phyloP scores from a whole-genome alignment of 2,329 filamentous ascomycete genomes.

The Intubia oerlemansii region DNA sequence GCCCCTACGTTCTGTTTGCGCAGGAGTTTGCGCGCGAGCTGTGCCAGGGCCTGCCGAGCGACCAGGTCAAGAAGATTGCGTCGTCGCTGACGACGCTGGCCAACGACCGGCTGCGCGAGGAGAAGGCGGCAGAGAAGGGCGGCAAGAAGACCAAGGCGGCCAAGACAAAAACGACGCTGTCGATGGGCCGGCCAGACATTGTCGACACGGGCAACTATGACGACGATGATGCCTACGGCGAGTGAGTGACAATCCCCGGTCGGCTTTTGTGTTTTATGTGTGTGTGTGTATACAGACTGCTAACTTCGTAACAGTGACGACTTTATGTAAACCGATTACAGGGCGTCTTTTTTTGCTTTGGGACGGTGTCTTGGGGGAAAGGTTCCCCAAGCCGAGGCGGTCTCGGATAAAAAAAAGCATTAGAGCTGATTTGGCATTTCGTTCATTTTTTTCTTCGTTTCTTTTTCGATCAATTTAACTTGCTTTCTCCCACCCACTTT shows the following conservation, averaged over 20 bases:
- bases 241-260: slow-evolving; percentile 42
- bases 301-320: slow-evolving; percentile 29
- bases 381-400: too few species aligned
- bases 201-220: slow-evolving; percentile 57
- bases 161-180: slow-evolving; percentile 79
- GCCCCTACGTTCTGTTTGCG: slow-evolving; percentile 75
- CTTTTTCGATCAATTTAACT: too few species aligned
- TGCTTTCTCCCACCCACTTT: too few species aligned
- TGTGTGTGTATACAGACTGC: not conserved
- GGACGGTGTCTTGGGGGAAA: too few species aligned
- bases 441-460: too few species aligned
- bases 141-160: slow-evolving; percentile 94
- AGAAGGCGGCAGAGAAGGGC: slow-evolving; percentile 83
- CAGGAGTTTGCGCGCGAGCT: slow-evolving; percentile 82
- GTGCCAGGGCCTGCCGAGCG: slow-evolving; percentile 66
- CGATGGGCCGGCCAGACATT: slow-evolving; percentile 36
- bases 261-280: not conserved
- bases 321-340: too few species aligned
- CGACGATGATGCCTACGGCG: slow-evolving; percentile 49
- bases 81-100: slow-evolving; percentile 71
- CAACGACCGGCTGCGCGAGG: slow-evolving; percentile 98
- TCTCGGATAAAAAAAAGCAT: too few species aligned
- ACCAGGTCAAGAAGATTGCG: slow-evolving; percentile 92
- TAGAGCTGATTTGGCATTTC: too few species aligned
- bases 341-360: too few species aligned